These are phyloP conservation scores for Apostasia ramifera DNA, from an alignment of 106 monocot species.

Conservation along the genomic window DNA sequence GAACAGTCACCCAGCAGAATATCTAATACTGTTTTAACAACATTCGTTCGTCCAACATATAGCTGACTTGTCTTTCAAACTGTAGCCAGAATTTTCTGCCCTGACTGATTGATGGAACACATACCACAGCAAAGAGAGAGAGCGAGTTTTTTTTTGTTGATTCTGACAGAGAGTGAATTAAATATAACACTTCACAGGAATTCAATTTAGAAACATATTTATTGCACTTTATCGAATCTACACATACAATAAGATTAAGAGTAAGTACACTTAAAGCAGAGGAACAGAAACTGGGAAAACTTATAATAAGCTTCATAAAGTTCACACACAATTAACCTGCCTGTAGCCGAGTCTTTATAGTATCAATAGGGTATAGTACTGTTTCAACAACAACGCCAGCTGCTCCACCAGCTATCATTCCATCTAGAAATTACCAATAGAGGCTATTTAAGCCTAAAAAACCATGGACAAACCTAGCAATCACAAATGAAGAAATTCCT, in stretches of 20 bases:
- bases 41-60: too few species aligned
- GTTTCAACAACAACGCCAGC: conserved; percentile 96
- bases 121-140: too few species aligned
- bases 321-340: conserved; percentile 16
- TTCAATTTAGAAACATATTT: not conserved
- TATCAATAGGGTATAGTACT: conserved; percentile 90
- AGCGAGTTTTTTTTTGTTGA: too few species aligned
- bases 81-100: too few species aligned
- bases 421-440: conserved; percentile 37
- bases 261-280: not conserved
- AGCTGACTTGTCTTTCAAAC: too few species aligned
- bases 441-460: not conserved
- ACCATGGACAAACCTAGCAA: not conserved
- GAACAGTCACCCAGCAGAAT: too few species aligned
- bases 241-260: not conserved
- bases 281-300: too few species aligned
- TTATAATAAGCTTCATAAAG: too few species aligned
- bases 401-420: conserved; percentile 85
- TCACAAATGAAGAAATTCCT: not conserved
- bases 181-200: not conserved
- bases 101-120: too few species aligned
- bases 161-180: too few species aligned
- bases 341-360: conserved; percentile 97
- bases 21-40: too few species aligned
- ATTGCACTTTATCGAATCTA: not conserved